Conservation (phyloP, 2,329 filamentous ascomycete genomes). For the Alternaria sp. region DNA sequence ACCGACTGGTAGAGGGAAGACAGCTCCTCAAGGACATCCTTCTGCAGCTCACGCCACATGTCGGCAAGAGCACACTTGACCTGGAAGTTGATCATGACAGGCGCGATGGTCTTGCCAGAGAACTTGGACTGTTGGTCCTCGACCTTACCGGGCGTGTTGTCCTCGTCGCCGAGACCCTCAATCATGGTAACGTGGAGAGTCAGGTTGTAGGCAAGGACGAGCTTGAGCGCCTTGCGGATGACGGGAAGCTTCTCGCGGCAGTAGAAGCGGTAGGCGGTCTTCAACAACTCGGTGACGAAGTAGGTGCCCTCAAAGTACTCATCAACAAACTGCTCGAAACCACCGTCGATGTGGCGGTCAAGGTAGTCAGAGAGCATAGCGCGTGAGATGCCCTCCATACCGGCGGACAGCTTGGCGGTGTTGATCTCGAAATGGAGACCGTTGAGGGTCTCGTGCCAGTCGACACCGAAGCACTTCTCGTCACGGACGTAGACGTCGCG, state of each 20-base stretch:
- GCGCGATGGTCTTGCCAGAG: conserved; percentile 88
- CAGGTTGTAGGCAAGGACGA: conserved; percentile 94
- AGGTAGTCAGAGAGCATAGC: conserved; percentile 89
- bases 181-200: conserved; percentile 95
- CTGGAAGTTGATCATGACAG: conserved; percentile 99
- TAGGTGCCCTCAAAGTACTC: conserved; percentile 96
- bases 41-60: conserved; percentile 98
- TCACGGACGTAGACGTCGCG: conserved; percentile 93
- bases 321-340: conserved; percentile 92
- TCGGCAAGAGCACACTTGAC: conserved; percentile 97
- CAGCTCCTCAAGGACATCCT: conserved; percentile 93
- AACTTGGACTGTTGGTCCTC: conserved; percentile 87
- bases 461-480: conserved; percentile 89
- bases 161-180: conserved; percentile 86
- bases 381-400: conserved; percentile 84
- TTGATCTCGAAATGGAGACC: conserved; percentile 84
- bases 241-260: conserved; percentile 86
- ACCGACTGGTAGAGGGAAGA: conserved; percentile 95
- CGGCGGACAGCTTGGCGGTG: conserved; percentile 88
- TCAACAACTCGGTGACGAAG: conserved; percentile 94
- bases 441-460: conserved; percentile 88
- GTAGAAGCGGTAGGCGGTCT: conserved; percentile 95
- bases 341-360: conserved; percentile 91
- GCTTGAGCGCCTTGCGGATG: conserved; percentile 93
- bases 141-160: conserved; percentile 81